Conservation (phyloP, 1,139 yeast genomes). For the Candida tunisiensis region DNA sequence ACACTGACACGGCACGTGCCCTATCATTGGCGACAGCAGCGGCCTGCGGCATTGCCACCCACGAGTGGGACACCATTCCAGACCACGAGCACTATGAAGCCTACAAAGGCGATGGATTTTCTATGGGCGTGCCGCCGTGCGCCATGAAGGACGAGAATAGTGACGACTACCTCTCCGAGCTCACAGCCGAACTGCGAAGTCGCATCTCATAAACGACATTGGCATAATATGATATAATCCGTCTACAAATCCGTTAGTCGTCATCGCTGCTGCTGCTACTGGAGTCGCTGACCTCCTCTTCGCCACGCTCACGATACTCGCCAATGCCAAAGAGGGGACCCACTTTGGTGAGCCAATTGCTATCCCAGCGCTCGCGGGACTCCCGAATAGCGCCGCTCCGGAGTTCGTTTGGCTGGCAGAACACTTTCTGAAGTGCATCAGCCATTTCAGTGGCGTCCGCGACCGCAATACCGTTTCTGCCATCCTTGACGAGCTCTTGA, state of each 20-base stretch:
- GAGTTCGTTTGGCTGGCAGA: slow-evolving; percentile 35
- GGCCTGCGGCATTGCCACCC: slow-evolving; percentile 10
- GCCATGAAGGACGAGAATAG: too few relatives aligned
- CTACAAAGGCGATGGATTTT: slow-evolving; percentile 30
- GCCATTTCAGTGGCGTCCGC: slow-evolving; percentile 31
- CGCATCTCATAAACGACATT: too few relatives aligned
- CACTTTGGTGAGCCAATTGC: slow-evolving; percentile 41
- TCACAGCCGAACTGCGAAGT: too few relatives aligned
- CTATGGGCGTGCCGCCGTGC: too few relatives aligned
- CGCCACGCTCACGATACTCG: slow-evolving; percentile 7
- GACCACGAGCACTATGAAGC: slow-evolving; percentile 31
- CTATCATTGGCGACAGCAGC: slow-evolving; percentile 41
- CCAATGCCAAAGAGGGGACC: slow-evolving; percentile 25
- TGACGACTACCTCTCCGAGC: too few relatives aligned
- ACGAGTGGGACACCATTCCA: slow-evolving; percentile 28
- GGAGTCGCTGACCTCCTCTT: too few relatives aligned
- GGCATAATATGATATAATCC: too few relatives aligned
- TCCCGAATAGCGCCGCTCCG: slow-evolving; percentile 58
- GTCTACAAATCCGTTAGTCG: too few relatives aligned
- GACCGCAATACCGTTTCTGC: slow-evolving; percentile 29
- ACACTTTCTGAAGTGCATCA: slow-evolving; percentile 28
- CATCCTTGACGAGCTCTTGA: slow-evolving; percentile 17
- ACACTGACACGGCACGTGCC: slow-evolving; percentile 43
- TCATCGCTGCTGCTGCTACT: too few relatives aligned
- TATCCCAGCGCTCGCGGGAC: slow-evolving; percentile 53